phyloP scores from a whole-genome alignment of 306 rosid genomes.

The Casuarina cunninghamiana region DNA sequence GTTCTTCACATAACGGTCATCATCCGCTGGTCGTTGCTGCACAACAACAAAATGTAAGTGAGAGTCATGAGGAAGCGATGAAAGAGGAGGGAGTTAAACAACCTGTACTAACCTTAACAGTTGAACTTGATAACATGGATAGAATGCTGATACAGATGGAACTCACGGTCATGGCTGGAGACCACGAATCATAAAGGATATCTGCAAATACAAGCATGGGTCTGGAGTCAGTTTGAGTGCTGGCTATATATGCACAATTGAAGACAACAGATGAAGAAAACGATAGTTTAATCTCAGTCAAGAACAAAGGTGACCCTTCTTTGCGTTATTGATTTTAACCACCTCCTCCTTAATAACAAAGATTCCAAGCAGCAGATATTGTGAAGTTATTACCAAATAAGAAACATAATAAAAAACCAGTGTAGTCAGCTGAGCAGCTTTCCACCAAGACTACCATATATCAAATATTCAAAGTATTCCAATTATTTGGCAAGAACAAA shows the following conservation, averaged over 20 bases:
- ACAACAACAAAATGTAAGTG: background rate
- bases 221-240: background rate
- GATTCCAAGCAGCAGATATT: background rate
- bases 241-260: background rate
- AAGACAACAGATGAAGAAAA: constrained; percentile 1
- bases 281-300: background rate
- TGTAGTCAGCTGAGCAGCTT: background rate
- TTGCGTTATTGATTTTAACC: background rate
- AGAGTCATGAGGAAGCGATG: background rate
- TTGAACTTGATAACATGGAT: constrained; percentile 47
- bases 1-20: constrained; percentile 44
- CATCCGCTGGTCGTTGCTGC: constrained; percentile 46
- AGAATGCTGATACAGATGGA: constrained; percentile 46
- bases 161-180: constrained; percentile 44
- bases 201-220: constrained; percentile 23
- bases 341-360: background rate
- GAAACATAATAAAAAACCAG: background rate
- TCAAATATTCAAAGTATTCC: background rate
- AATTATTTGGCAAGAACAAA: background rate
- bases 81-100: background rate
- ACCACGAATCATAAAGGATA: constrained; percentile 49
- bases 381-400: background rate
- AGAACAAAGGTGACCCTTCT: background rate
- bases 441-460: background rate
- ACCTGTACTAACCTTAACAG: constrained; percentile 32